A percentile compares a stretch with the other conserved stretches of the same genome.
phyloP scores from a whole-genome alignment of 495 filamentous ascomycete species.

The Aspergillus biplanus region DNA sequence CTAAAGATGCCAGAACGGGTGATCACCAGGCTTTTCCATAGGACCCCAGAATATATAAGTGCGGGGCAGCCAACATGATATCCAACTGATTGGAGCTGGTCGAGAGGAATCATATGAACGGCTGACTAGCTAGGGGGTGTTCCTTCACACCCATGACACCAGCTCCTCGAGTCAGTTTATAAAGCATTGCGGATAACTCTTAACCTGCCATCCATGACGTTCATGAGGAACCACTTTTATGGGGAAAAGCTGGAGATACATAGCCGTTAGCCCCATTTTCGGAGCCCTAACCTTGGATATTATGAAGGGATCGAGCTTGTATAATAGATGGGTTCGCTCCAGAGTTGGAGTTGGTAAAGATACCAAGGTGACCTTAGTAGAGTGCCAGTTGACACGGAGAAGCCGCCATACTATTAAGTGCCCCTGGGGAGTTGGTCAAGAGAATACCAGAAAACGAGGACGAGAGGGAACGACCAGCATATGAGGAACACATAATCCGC shows the following conservation, averaged over 20 bases:
- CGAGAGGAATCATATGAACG: background rate
- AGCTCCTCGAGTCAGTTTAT: constrained; percentile 7
- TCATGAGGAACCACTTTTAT: background rate
- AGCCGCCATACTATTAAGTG: background rate
- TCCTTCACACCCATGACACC: constrained; percentile 4
- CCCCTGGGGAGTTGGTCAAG: background rate
- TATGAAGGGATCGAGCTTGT: background rate
- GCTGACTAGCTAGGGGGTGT: background rate
- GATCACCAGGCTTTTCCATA: background rate
- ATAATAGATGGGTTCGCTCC: background rate
- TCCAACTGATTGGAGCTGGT: background rate
- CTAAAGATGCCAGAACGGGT: background rate
- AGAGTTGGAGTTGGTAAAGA: background rate
- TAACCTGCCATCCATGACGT: no score
- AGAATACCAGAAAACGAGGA: background rate
- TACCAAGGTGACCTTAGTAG: no score
- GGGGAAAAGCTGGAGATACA: background rate
- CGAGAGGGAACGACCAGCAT: background rate
- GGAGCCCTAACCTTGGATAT: background rate
- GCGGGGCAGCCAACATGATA: constrained; percentile 11
- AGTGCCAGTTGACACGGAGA: background rate
- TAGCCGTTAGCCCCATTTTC: background rate
- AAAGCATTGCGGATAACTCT: background rate
- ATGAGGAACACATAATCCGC: background rate
- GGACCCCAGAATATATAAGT: constrained; percentile 5